Evolutionary conservation across 176 grass and related monocot genomes (phyloP), one percentile per base, ranked within the genome.

Genomic region (Ananas comosus): DNA sequence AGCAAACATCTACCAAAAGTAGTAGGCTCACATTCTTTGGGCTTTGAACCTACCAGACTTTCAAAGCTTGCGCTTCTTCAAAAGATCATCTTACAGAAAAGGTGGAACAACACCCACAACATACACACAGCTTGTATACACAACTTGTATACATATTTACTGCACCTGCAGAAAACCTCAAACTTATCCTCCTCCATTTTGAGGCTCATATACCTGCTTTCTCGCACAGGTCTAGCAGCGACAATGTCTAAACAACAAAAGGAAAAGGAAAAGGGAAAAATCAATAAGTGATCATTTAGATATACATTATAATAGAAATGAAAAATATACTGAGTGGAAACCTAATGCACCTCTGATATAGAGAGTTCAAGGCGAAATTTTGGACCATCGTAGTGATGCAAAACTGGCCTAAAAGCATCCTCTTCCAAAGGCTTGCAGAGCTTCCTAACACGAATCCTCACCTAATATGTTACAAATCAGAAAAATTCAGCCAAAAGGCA

Each of bases 281-380:
- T 24, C 8, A 25, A 14, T 16, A 22, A 29, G 51, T 33, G n/a
- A 51, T 1, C 9, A 50, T 5, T 59, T 10, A 67, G 17, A 25
- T 13, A 19, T 63, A 52, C 54, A 21, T 16, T 66, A 16, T 23
- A 25, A 11, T 64, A 65, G 52, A 29, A 59, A 57, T 14, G 9
- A 85, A n/a, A 54, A 70, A 10, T n/a, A 70, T 53, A 72, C 12
- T 9, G 11, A 72, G 13, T 50, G 51, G 23, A 42, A 11, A 48
- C 33, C 67, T 29, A 18, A 73, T 14, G 69, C 84, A 99, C 94
- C 94, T 99, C 89, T 49, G 82, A 74, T 58, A 93, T 92, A 64
- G 94, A 99, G 75, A 99, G 94, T 84, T 99, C 94, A 67, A 99
- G 89, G 24, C 94, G 89, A 64, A 99, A 99, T 53, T 93, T 93